These are phyloP conservation scores for Ceratocystis huliohia DNA, from an alignment of 2,329 filamentous ascomycete species.

Conservation along the genomic window DNA sequence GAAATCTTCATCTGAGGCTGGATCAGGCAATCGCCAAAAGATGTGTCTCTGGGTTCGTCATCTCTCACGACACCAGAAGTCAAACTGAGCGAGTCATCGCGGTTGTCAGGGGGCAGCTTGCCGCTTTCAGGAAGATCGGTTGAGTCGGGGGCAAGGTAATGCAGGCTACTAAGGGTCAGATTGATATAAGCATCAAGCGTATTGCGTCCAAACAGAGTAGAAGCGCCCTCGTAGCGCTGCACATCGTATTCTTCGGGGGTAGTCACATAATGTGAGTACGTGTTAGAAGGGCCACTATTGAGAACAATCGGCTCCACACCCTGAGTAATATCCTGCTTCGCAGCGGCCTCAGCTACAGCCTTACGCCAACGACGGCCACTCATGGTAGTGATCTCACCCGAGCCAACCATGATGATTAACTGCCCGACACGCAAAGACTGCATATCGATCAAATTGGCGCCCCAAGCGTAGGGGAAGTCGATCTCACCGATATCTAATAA, in stretches of 20 bases:
- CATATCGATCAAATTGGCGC: conserved; percentile 77
- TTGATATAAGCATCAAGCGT: conserved; percentile 82
- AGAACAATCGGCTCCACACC: conserved; percentile 52
- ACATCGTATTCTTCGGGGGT: conserved; percentile 32
- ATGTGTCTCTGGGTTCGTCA: conserved; percentile 47
- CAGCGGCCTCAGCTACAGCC: conserved; percentile 46
- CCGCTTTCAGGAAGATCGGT: conserved; percentile 33
- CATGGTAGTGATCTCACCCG: conserved; percentile 87
- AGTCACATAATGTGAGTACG: conserved; percentile 47
- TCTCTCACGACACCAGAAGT: conserved; percentile 70
- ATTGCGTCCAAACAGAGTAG: conserved; percentile 72
- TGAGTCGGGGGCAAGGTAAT: conserved; percentile 45
- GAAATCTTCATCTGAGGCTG: conserved; percentile 34
- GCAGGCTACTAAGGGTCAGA: conserved; percentile 56
- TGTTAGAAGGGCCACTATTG: conserved; percentile 76
- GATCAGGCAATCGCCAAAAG: conserved; percentile 54
- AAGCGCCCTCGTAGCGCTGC: conserved; percentile 84
- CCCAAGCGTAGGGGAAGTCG: conserved; percentile 65
- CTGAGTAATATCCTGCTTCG: conserved; percentile 30
- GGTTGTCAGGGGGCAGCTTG: conserved; percentile 63
- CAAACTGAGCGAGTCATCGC: conserved; percentile 60
- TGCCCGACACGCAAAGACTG: conserved; percentile 75
- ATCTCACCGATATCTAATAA: conserved; percentile 77
- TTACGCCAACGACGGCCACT: conserved; percentile 73
- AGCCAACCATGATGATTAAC: conserved; percentile 70